Evolutionary conservation across 352 stramenopile genomes (phyloP).

Genomic region (Phytophthora sansomeana): DNA sequence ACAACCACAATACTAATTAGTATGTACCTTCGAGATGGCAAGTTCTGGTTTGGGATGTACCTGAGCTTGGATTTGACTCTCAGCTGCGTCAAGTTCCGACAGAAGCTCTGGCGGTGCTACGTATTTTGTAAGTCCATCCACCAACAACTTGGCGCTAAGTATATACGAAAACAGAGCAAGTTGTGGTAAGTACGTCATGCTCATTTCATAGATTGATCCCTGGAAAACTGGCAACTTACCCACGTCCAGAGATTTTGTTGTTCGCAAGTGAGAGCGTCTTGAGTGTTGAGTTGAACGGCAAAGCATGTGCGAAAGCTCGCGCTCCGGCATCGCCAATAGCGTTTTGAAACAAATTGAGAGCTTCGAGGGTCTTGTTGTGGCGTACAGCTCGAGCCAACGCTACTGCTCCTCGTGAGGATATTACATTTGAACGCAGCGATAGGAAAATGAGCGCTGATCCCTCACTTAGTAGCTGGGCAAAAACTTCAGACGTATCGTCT

Average conservation of each 20-base stretch:
- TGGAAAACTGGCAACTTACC: conserved; percentile 35
- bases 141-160: conserved; percentile 45
- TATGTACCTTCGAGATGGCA: neutral
- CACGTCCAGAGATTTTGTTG: conserved; percentile 55
- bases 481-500: conserved; percentile 30
- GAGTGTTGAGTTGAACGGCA: conserved; percentile 65
- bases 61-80: conserved; percentile 73
- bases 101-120: conserved; percentile 57
- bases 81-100: conserved; percentile 63
- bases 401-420: conserved; percentile 42
- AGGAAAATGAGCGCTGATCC: conserved; percentile 57
- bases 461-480: conserved; percentile 49
- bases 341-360: conserved; percentile 82
- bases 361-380: conserved; percentile 57
- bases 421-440: conserved; percentile 72
- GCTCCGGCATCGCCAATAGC: conserved; percentile 61
- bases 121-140: conserved; percentile 61
- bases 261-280: conserved; percentile 75
- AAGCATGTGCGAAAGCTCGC: conserved; percentile 56
- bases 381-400: conserved; percentile 53
- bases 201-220: neutral
- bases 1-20: neutral
- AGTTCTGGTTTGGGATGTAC: conserved; percentile 26
- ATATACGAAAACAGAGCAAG: neutral
- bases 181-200: neutral